These are phyloP conservation scores for Tetrahymena malaccensis DNA, from an alignment of 73 alveolate species.

Conservation along the genomic window DNA sequence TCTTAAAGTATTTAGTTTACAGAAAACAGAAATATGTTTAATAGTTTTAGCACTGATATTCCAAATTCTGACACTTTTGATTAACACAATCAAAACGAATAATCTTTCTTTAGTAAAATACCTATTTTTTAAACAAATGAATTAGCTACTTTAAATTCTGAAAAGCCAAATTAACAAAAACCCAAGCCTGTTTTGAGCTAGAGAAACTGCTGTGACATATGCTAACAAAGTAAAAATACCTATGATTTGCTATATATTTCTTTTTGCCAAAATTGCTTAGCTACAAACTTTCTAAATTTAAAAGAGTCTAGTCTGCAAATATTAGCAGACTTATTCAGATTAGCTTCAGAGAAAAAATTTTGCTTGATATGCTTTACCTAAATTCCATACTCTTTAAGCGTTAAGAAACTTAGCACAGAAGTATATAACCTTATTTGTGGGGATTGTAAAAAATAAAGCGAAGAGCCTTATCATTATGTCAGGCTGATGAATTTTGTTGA, in stretches of 20 bases:
- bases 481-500: no score
- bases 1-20: no score
- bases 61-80: no score
- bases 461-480: background rate
- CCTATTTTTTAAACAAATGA: background rate
- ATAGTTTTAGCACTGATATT: no score
- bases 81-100: background rate
- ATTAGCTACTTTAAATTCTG: background rate
- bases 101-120: background rate
- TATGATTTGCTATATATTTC: background rate
- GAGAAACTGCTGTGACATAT: background rate
- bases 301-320: background rate
- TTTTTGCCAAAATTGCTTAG: background rate
- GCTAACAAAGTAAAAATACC: background rate
- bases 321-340: background rate
- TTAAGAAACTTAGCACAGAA: background rate
- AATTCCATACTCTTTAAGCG: background rate
- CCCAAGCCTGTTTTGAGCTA: background rate
- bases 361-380: background rate
- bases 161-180: background rate
- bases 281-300: background rate
- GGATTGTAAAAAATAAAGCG: background rate
- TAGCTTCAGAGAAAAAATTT: background rate
- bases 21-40: no score
- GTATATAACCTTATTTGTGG: background rate